Evolutionary conservation across 495 filamentous ascomycete genomes (phyloP), one percentile per base, ranked within the genome.

Genomic region (Talaromyces liani): DNA sequence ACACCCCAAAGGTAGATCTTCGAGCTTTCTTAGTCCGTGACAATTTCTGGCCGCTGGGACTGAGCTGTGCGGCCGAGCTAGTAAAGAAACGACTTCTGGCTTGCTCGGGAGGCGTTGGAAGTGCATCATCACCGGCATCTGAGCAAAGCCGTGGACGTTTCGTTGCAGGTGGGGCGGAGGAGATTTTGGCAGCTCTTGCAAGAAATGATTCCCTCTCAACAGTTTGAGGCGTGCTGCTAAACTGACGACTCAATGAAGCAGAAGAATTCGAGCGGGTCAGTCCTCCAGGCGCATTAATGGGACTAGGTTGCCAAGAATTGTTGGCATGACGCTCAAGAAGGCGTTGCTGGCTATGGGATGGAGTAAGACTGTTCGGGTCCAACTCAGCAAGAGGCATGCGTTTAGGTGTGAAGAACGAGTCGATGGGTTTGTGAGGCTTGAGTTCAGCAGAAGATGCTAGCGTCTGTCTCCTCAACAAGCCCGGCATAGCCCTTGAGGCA

Each of bases 361-460:
- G 87, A 4, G 83, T 84, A 69, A 97, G 91, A 64, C 82, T 88
- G 71, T 97, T 97, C 9, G 88, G 86, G 67, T 96, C 91, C 71
- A 97, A 83, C 76, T 95, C 92, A 10, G 86, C 91, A 54, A 97
- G 82, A 8, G 92, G 91, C 31, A 84, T 87, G 3, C 93, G 86
- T 62, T 83, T 85, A 22, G 87, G 80, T 65, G 87, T 90, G 73
- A 96, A 94, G 73, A 91, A 95, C 8, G 83, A 80, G 63, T 87
- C 85, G 65, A 95, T 93, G 0, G 90, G 81, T 66, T 83, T 84
- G 45, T 79, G 77, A 31, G 81, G 73, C 72, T 89, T 95, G 77
- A 80, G 74, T 74, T 80, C 85, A 61, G 68, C 76, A 66, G 73
- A 81, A n/a, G 74, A 77, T 12, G 76, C 73, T 29, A 80, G 65